These are phyloP conservation scores for Boletus smithii DNA, from an alignment of 1,284 basidiomycete genomes.

Conservation along the genomic window DNA sequence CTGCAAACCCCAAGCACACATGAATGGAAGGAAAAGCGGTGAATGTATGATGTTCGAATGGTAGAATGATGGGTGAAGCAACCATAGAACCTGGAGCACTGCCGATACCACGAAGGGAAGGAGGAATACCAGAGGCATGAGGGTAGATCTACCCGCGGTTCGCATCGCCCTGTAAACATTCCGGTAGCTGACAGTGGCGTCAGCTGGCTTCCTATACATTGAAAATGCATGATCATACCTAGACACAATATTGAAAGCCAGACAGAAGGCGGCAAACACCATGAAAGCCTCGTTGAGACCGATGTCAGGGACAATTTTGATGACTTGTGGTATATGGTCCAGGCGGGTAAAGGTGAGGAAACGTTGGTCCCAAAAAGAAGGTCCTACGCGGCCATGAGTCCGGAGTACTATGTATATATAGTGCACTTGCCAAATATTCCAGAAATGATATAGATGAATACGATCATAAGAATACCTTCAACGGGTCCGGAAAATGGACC, in stretches of 20 bases:
- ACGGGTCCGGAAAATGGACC: slow-evolving; percentile 96
- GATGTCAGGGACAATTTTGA: slow-evolving; percentile 55
- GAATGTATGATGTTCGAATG: slow-evolving; percentile 59
- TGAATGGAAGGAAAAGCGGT: slow-evolving; percentile 79
- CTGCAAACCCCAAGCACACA: slow-evolving; percentile 86
- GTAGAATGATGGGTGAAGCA: slow-evolving; percentile 61
- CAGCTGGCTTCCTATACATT: not conserved
- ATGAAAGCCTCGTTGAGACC: slow-evolving; percentile 88
- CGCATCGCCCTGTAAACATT: slow-evolving; percentile 66
- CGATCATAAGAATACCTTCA: slow-evolving; percentile 91
- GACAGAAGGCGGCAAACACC: slow-evolving; percentile 71
- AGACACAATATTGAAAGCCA: slow-evolving; percentile 79
- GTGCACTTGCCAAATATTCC: slow-evolving; percentile 61
- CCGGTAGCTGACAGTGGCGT: slow-evolving; percentile 49
- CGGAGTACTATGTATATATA: not conserved
- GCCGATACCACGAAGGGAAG: slow-evolving; percentile 77
- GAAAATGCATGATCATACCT: slow-evolving; percentile 42
- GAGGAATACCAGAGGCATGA: slow-evolving; percentile 70
- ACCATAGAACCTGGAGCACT: slow-evolving; percentile 75
- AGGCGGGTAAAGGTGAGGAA: slow-evolving; percentile 63
- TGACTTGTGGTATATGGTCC: slow-evolving; percentile 49
- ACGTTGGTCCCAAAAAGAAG: slow-evolving; percentile 81
- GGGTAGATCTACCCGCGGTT: slow-evolving; percentile 37
- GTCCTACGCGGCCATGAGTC: slow-evolving; percentile 43
- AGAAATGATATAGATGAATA: slow-evolving; percentile 74